phyloP scores from a whole-genome alignment of 257 asterid species.

The Primulina eburnea region DNA sequence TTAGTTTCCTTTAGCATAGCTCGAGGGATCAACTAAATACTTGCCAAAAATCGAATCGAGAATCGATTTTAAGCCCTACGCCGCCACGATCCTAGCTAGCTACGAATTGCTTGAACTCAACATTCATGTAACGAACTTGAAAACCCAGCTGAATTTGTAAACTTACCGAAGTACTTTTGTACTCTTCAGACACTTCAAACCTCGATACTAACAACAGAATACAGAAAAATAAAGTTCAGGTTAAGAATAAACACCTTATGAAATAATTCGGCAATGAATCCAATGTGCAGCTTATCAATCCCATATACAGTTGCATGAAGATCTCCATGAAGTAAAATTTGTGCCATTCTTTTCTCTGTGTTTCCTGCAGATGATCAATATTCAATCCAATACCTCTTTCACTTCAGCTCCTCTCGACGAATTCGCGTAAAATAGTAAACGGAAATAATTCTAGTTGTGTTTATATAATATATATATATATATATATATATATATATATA shows the following conservation, averaged over 20 bases:
- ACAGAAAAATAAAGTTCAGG: background rate
- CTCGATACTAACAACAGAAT: background rate
- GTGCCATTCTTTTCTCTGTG: conserved; percentile 29
- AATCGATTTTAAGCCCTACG: background rate
- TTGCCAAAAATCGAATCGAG: background rate
- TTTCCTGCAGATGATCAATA: no score
- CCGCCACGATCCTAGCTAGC: background rate
- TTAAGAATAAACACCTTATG: conserved; percentile 29
- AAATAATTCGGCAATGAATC: conserved; percentile 22
- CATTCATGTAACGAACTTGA: background rate
- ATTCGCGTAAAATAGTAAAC: no score
- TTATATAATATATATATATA: no score
- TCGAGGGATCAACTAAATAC: background rate
- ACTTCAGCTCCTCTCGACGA: no score
- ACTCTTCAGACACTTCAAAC: no score
- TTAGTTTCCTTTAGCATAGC: no score
- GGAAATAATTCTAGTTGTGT: no score
- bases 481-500: no score
- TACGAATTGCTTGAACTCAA: background rate
- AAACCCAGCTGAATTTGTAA: background rate
- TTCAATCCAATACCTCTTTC: no score
- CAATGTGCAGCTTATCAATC: conserved; percentile 37
- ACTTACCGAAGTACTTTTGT: background rate
- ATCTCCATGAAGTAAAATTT: conserved; percentile 38
- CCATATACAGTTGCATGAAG: conserved; percentile 47